phyloP scores from a whole-genome alignment of 78 protist species.

The Dictyostelium firmibasis region DNA sequence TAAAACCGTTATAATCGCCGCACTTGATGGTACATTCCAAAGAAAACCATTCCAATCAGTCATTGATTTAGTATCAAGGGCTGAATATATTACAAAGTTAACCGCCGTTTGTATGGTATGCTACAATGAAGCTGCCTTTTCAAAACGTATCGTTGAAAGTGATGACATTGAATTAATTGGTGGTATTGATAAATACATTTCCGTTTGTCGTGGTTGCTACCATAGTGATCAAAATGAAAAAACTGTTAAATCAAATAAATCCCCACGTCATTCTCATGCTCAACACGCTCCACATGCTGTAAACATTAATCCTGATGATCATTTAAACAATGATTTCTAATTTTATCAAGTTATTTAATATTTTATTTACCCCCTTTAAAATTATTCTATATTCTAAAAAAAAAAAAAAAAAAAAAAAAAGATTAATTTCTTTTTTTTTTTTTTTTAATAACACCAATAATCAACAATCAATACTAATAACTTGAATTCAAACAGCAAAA shows the following conservation, averaged over 20 bases:
- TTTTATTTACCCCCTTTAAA: background rate
- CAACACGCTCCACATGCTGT: background rate
- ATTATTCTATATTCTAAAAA: background rate
- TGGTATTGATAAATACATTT: conserved; percentile 91
- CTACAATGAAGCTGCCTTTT: conserved; percentile 88
- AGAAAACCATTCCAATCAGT: conserved; percentile 86
- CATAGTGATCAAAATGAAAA: background rate
- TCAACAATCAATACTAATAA: no score
- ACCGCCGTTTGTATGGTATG: conserved; percentile 91
- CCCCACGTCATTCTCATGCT: background rate
- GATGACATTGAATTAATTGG: conserved; percentile 90
- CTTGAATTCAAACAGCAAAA: no score
- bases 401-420: background rate
- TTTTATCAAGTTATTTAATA: no score
- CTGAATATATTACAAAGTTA: conserved; percentile 90
- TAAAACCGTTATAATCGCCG: conserved; percentile 92
- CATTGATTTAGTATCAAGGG: conserved; percentile 83
- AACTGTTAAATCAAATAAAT: background rate
- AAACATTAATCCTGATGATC: background rate
- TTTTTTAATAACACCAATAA: no score
- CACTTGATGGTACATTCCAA: conserved; percentile 93
- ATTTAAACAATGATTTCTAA: background rate
- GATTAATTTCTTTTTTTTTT: no score
- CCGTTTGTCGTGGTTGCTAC: conserved; percentile 92
- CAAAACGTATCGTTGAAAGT: conserved; percentile 80